Evolutionary conservation across 768 basidiomycete species (phyloP).

Genomic region (Ephemerocybe angulata): DNA sequence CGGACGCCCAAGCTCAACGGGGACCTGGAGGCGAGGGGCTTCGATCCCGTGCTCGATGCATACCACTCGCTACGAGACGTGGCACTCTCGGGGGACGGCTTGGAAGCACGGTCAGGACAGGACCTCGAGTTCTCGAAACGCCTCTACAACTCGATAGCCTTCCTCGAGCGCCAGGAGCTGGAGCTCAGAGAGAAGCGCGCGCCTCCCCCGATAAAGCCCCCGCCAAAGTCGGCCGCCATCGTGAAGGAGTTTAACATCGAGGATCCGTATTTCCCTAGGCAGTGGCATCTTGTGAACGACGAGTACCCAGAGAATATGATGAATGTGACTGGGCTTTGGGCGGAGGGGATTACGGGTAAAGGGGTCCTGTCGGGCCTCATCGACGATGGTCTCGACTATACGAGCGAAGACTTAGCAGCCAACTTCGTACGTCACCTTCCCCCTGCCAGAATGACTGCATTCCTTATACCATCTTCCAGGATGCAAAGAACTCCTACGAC

Average conservation of each 20-base stretch:
- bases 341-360: conserved; percentile 79
- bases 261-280: conserved; percentile 78
- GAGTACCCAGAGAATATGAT: conserved; percentile 70
- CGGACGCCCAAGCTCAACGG: conserved; percentile 43
- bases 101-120: conserved; percentile 34
- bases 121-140: conserved; percentile 29
- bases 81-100: neutral
- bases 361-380: conserved; percentile 84
- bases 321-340: conserved; percentile 90
- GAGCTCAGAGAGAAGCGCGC: conserved; percentile 70
- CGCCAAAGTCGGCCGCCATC: conserved; percentile 37
- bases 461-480: conserved; percentile 51
- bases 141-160: conserved; percentile 52
- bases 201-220: conserved; percentile 51
- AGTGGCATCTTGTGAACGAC: conserved; percentile 93
- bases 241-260: conserved; percentile 58
- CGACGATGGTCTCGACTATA: conserved; percentile 92
- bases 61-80: conserved; percentile 36
- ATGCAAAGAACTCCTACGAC: conserved; percentile 83
- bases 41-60: conserved; percentile 41
- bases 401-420: conserved; percentile 75
- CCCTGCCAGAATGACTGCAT: neutral
- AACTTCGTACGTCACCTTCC: conserved; percentile 73
- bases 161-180: conserved; percentile 57
- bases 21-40: conserved; percentile 29